Evolutionary conservation across 1,284 basidiomycete genomes (phyloP).

Genomic region (Leccinum pachyderme): DNA sequence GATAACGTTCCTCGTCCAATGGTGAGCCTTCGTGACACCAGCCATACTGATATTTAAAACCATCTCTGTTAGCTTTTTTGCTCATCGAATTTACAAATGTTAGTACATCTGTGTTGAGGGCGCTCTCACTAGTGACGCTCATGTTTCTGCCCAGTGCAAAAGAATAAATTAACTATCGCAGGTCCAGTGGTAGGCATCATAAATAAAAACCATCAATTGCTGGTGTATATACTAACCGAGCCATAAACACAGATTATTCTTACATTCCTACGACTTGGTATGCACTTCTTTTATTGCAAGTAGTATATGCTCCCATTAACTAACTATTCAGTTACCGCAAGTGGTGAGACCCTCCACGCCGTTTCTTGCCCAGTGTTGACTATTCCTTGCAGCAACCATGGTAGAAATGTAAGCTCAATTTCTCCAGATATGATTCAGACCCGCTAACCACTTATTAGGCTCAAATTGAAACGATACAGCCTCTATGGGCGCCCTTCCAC

Average conservation of each 20-base stretch:
- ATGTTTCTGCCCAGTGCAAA: constrained; percentile 16
- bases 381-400: constrained; percentile 14
- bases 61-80: constrained; percentile 20
- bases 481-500: constrained; percentile 16
- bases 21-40: not conserved
- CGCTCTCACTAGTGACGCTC: not conserved
- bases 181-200: constrained; percentile 17
- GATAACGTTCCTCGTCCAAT: constrained; percentile 27
- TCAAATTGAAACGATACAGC: constrained; percentile 14
- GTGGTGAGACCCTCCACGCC: constrained; percentile 4
- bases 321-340: constrained; percentile 20
- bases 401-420: constrained; percentile 21
- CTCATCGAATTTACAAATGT: constrained; percentile 27
- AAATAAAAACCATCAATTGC: not conserved
- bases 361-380: not conserved
- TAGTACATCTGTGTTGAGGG: not conserved
- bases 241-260: constrained; percentile 10
- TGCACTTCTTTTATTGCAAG: not conserved
- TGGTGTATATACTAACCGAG: not conserved
- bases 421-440: not conserved
- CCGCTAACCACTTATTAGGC: constrained; percentile 4
- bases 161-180: constrained; percentile 13
- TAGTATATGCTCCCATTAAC: not conserved
- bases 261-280: constrained; percentile 21
- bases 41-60: not conserved